These are phyloP conservation scores for Fibroporia radiculosa DNA, from an alignment of 768 basidiomycete species.

Conservation along the genomic window DNA sequence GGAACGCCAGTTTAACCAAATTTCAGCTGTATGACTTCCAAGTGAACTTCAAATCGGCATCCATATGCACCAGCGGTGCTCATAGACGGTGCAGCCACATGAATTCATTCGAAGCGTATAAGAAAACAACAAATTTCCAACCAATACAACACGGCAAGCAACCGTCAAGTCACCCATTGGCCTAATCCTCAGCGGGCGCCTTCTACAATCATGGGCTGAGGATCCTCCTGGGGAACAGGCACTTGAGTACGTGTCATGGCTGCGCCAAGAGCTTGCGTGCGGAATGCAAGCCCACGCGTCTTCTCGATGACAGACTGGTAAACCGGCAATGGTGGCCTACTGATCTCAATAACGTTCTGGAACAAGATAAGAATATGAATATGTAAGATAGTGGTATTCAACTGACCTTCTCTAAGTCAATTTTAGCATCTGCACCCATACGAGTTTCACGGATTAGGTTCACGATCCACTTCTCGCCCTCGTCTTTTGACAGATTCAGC, in stretches of 20 bases:
- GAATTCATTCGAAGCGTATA: no score
- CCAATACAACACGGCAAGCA: background rate
- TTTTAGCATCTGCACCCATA: slow-evolving; percentile 95
- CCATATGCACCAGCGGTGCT: no score
- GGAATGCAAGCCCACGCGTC: slow-evolving; percentile 84
- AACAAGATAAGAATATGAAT: background rate
- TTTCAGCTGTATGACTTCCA: no score
- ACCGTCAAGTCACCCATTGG: background rate
- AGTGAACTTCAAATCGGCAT: no score
- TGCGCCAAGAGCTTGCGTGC: slow-evolving; percentile 84
- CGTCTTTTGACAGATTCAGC: slow-evolving; percentile 86
- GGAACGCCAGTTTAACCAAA: no score
- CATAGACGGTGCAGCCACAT: no score
- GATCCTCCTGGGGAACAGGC: slow-evolving; percentile 6
- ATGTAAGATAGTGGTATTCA: background rate
- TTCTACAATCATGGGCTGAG: slow-evolving; percentile 1
- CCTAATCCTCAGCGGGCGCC: slow-evolving; percentile 3
- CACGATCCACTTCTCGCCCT: slow-evolving; percentile 99
- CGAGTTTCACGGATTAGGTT: slow-evolving; percentile 97
- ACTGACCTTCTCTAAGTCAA: slow-evolving; percentile 87
- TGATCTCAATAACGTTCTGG: slow-evolving; percentile 95
- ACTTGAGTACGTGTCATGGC: slow-evolving; percentile 44
- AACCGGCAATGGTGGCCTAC: slow-evolving; percentile 80
- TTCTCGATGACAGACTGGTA: slow-evolving; percentile 96
- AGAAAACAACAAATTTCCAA: no score